phyloP scores from a whole-genome alignment of 2,329 filamentous ascomycete genomes.

The Exophiala aquamarina region DNA sequence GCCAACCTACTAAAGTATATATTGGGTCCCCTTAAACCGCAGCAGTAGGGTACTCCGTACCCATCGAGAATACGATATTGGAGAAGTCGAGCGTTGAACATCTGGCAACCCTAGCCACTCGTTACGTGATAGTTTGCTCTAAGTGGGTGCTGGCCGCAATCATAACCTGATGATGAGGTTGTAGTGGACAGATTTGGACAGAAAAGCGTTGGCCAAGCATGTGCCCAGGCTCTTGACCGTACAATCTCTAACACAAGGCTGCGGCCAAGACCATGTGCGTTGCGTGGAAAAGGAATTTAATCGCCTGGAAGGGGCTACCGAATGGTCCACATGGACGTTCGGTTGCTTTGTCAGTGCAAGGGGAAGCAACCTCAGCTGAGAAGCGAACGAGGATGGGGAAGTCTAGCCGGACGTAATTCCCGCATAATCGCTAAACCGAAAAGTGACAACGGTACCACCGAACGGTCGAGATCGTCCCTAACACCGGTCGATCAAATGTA shows the following conservation, averaged over 20 bases:
- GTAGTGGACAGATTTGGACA: slow-evolving; percentile 2
- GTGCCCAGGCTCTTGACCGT: background rate
- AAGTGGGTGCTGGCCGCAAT: slow-evolving; percentile 5
- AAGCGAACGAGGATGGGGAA: no score
- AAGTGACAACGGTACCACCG: no score
- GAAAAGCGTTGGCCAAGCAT: slow-evolving; percentile 3
- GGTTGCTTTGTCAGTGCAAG: no score
- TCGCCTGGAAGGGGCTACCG: no score
- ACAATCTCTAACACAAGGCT: slow-evolving; percentile 14
- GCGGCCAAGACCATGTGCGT: slow-evolving; percentile 5
- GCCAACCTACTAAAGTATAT: background rate
- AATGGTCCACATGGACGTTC: no score
- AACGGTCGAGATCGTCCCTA: no score
- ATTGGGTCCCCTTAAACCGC: background rate
- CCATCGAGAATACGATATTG: background rate
- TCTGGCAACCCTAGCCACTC: slow-evolving; percentile 3
- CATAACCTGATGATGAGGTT: background rate
- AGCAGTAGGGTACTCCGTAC: no score
- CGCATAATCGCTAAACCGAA: no score
- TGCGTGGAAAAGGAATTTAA: no score
- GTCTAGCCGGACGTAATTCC: no score
- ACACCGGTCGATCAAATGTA: no score
- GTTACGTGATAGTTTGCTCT: slow-evolving; percentile 12
- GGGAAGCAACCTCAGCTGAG: no score
- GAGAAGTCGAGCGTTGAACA: background rate